A percentile compares a stretch with the other conserved stretches of the same genome.
phyloP scores from a whole-genome alignment of 345 rosid species.

The Cardamine resedifolia region DNA sequence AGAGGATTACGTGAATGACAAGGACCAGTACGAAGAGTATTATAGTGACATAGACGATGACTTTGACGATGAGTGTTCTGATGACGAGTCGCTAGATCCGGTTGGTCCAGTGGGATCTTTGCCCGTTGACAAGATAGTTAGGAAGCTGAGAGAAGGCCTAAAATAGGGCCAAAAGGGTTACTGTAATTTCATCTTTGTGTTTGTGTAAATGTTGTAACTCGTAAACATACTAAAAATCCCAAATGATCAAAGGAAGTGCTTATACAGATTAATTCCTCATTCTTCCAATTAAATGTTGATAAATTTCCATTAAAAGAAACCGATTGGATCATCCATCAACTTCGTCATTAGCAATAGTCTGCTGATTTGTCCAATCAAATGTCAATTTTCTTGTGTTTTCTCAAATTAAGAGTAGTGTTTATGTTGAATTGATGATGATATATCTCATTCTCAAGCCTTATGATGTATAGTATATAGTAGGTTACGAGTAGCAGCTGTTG shows the following conservation, averaged over 20 bases:
- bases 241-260: not conserved
- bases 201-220: constrained; percentile 21
- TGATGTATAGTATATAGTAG: not conserved
- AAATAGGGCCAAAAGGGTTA: constrained; percentile 10
- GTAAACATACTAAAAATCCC: constrained; percentile 5
- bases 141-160: constrained; percentile 40
- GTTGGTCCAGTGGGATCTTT: constrained; percentile 47
- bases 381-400: not conserved
- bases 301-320: not conserved
- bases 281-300: not conserved
- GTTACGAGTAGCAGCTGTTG: not conserved
- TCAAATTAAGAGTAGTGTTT: not conserved
- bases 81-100: constrained; percentile 48
- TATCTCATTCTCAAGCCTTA: constrained; percentile 9
- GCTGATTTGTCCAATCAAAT: too few relatives aligned
- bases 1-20: constrained; percentile 37
- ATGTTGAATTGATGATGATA: not conserved
- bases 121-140: constrained; percentile 61
- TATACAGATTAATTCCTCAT: not conserved
- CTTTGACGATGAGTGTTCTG: constrained; percentile 43
- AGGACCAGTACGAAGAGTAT: constrained; percentile 33
- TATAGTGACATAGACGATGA: constrained; percentile 41
- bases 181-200: not conserved
- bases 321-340: not conserved
- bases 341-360: too few relatives aligned